Evolutionary conservation across 2,329 filamentous ascomycete species (phyloP).

Genomic region (Hirsutella rhossiliensis): DNA sequence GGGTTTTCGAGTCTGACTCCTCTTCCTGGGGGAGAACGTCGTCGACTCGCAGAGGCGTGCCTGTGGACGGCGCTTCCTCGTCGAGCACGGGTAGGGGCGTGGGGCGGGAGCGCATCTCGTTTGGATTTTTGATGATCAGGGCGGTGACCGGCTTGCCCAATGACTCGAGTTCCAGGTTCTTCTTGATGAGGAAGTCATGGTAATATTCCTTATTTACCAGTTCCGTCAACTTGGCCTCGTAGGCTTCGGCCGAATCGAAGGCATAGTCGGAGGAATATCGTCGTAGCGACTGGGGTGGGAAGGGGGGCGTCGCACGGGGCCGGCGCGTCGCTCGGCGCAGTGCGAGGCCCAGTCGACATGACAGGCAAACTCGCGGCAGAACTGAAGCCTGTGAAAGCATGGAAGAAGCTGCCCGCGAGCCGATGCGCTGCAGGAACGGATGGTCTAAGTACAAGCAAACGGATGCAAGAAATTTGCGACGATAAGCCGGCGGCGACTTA

Average conservation of each 20-base stretch:
- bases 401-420: slow-evolving; percentile 2
- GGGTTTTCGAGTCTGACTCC: slow-evolving; percentile 6
- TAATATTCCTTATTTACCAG: too few relatives aligned
- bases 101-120: slow-evolving; percentile 12
- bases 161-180: slow-evolving; percentile 1
- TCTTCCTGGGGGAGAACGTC: slow-evolving; percentile 15
- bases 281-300: slow-evolving; percentile 6
- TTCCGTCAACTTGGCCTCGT: neutral
- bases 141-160: slow-evolving; percentile 27
- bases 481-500: slow-evolving; percentile 11
- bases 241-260: neutral
- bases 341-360: slow-evolving; percentile 19
- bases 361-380: slow-evolving; percentile 20
- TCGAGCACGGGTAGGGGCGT: slow-evolving; percentile 8
- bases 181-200: too few relatives aligned
- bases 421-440: neutral
- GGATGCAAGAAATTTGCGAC: slow-evolving; percentile 12
- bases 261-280: slow-evolving; percentile 11
- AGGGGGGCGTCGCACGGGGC: slow-evolving; percentile 5
- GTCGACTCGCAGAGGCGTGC: slow-evolving; percentile 17
- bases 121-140: slow-evolving; percentile 32
- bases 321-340: slow-evolving; percentile 7
- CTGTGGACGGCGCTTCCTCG: slow-evolving; percentile 4
- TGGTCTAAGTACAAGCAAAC: neutral
- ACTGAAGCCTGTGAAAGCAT: slow-evolving; percentile 24